Percentiles rank a stretch among this genome's conserved stretches.
Conservation (phyloP, 805 yeast genomes). For the Scheffersomyces spartinae region DNA sequence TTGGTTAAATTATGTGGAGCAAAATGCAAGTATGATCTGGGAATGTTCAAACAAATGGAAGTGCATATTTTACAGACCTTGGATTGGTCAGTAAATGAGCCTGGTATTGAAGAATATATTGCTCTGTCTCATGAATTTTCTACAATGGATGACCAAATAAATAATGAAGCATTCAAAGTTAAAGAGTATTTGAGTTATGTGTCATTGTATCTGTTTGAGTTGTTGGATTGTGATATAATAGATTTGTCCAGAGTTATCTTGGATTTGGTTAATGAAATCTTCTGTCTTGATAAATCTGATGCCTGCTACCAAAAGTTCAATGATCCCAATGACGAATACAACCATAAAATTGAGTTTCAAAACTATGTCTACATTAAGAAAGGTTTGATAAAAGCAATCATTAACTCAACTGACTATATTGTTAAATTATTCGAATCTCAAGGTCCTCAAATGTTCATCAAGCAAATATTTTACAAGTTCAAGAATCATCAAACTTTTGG, state of each 20-base stretch:
- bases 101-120: slow-evolving; percentile 33
- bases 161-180: slow-evolving; percentile 28
- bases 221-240: slow-evolving; percentile 22
- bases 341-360: slow-evolving; percentile 5
- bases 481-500: too few species aligned
- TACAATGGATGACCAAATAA: slow-evolving; percentile 16
- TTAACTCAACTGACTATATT: slow-evolving; percentile 16
- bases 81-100: slow-evolving; percentile 46
- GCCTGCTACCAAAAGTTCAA: slow-evolving; percentile 13
- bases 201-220: slow-evolving; percentile 34
- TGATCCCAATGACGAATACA: slow-evolving; percentile 3
- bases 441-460: slow-evolving; percentile 19
- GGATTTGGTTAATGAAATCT: slow-evolving; percentile 20
- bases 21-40: slow-evolving; percentile 36
- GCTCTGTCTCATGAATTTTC: slow-evolving; percentile 23
- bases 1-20: slow-evolving; percentile 62
- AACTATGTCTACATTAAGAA: slow-evolving; percentile 14
- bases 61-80: slow-evolving; percentile 28
- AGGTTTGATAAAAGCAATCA: slow-evolving; percentile 14
- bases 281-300: slow-evolving; percentile 11
- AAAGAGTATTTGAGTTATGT: slow-evolving; percentile 41
- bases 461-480: too few species aligned
- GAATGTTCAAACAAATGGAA: slow-evolving; percentile 37
- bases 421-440: slow-evolving; percentile 14
- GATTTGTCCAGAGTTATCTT: slow-evolving; percentile 19